Evolutionary conservation across 2,329 filamentous ascomycete species (phyloP).

Genomic region (Pyrenophora tritici-repentis): DNA sequence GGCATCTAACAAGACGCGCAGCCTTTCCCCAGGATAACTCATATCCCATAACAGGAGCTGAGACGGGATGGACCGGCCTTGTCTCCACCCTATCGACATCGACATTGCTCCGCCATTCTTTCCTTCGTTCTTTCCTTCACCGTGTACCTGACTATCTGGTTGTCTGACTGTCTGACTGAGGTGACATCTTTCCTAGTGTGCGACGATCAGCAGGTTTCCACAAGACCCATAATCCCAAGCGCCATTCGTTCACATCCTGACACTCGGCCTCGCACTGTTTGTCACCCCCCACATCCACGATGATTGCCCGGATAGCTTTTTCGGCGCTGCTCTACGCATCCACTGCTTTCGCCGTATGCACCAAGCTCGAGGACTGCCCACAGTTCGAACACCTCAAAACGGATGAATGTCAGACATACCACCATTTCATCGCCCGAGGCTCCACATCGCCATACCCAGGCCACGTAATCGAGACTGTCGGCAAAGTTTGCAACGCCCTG

Average conservation of each 20-base stretch:
- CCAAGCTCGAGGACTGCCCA: constrained; percentile 34
- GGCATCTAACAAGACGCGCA: constrained; percentile 18
- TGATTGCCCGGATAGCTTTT: constrained; percentile 26
- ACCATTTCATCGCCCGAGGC: constrained; percentile 34
- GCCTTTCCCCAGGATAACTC: constrained; percentile 2
- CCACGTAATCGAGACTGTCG: constrained; percentile 33
- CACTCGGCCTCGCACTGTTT: not conserved
- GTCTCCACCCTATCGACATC: not conserved
- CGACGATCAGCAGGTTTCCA: constrained; percentile 3
- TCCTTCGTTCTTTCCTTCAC: not conserved
- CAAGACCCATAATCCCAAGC: not conserved
- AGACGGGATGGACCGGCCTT: not conserved
- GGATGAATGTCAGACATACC: constrained; percentile 30
- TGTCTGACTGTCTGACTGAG: constrained; percentile 1
- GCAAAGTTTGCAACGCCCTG: constrained; percentile 31
- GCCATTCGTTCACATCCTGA: not conserved
- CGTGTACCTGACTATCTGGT: not conserved
- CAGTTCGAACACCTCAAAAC: constrained; percentile 31
- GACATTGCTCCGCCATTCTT: not conserved
- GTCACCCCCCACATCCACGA: constrained; percentile 11
- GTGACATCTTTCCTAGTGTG: not conserved
- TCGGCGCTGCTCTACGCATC: constrained; percentile 26
- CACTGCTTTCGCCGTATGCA: constrained; percentile 28
- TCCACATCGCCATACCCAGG: constrained; percentile 36
- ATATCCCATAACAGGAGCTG: not conserved